These are phyloP conservation scores for Choanephora cucurbitarum DNA, from an alignment of 371 early-diverging fungal species.

Conservation along the genomic window DNA sequence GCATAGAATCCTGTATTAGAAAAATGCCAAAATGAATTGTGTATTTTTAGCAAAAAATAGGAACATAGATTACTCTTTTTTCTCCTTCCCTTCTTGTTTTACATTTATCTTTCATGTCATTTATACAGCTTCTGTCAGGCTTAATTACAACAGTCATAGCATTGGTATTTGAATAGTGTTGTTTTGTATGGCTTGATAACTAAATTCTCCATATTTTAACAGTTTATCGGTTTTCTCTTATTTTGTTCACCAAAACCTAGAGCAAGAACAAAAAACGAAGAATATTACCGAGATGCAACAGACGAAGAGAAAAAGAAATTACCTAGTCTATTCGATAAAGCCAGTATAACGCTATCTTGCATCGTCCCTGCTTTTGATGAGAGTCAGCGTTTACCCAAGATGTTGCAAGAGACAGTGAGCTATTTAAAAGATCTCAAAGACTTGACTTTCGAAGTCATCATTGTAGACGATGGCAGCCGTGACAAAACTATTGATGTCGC, in stretches of 20 bases:
- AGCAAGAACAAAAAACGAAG: constrained; percentile 53
- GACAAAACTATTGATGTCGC: constrained; percentile 79
- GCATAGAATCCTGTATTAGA: too few species aligned
- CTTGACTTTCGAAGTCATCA: constrained; percentile 81
- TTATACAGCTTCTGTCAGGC: too few species aligned
- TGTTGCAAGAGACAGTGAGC: constrained; percentile 78
- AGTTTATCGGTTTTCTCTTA: constrained; percentile 46
- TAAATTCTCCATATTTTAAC: too few species aligned
- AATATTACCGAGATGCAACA: constrained; percentile 45
- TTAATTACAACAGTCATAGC: too few species aligned
- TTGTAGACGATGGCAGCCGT: constrained; percentile 90
- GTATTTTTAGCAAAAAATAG: too few species aligned
- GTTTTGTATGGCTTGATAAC: too few species aligned
- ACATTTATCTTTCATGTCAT: too few species aligned
- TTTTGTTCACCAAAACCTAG: constrained; percentile 58
- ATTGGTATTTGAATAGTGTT: too few species aligned
- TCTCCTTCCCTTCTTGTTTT: too few species aligned
- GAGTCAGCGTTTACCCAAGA: constrained; percentile 74
- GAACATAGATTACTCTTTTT: too few species aligned
- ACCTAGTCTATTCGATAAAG: constrained; percentile 47
- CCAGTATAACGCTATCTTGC: constrained; percentile 70
- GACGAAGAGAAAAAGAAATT: constrained; percentile 33
- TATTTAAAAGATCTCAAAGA: constrained; percentile 58
- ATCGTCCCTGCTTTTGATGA: constrained; percentile 96
- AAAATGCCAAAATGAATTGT: too few species aligned